Evolutionary conservation across 2,329 filamentous ascomycete species (phyloP), one percentile per base, ranked within the genome.

Genomic region (Sclerotinia minor): DNA sequence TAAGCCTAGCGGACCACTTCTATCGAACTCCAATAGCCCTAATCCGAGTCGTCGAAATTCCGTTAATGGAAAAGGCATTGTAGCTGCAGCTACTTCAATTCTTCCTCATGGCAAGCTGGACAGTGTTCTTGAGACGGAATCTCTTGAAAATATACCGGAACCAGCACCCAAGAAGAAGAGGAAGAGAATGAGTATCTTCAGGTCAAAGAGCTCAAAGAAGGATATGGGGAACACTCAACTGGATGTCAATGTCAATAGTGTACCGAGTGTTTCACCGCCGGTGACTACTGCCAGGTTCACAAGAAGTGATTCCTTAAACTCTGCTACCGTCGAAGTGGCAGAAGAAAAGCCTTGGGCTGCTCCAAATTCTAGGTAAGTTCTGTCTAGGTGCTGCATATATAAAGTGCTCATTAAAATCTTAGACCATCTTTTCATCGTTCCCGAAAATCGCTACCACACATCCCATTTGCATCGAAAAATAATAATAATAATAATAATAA

Each of bases 381-480:
- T 26, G 11, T 26, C 26, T 9, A 45, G 21, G 54, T 29, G 7
- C 2, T 50, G 17, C 4, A 35, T 63, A 13, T 38, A 1, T 41
- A 50, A n/a, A 50, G 8, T 45, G 49, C 57, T 67, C 35, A 67
- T 45, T 49, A n/a, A 53, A 49, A 35, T 44, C 17, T 35, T 15
- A 67, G 65, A 29, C 38, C 35, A 44, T 47, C 65, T 2, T 63
- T 44, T 38, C 65, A 67, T 24, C 65, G 49, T 53, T 70, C 69
- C 5, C 72, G 74, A 57, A 72, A 70, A 64, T 73, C 74, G 21
- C 63, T 75, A 35, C 71, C 73, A 35, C 70, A 73, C 54, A 64
- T 72, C 17, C 64, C 72, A 24, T 67, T 68, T 44, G 21, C 58
- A n/a, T 64, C 67, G 3, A 69, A 71, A 57, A 54, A 45, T 63